Evolutionary conservation across 257 asterid species (phyloP), one percentile per base, ranked within the genome.

Genomic region (Gentiana straminea): DNA sequence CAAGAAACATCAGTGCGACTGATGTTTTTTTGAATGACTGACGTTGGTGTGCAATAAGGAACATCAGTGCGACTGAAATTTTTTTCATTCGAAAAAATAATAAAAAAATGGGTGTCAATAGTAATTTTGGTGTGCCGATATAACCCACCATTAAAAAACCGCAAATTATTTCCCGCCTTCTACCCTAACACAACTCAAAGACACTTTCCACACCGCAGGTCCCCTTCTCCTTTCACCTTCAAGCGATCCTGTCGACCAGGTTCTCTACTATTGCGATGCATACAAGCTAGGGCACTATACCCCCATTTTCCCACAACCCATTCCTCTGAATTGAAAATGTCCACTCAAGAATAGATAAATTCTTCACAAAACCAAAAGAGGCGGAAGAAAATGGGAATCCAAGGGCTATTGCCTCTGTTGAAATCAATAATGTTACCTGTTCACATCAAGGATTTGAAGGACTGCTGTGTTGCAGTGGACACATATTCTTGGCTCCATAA

Each of bases 401-500:
- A 81, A 45, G 98, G 98, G 61, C 77, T 87, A 50, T 62, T 91
- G 75, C 97, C 98, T 7, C 86, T 87, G 10, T 72, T 91, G 83
- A 91, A 91, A 78, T 91, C 98, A 41, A 91, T 87, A 55, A 83
- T 91, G 98, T 57, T 73, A 49, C 93, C 94, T 54, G 73, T 81
- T 54, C 91, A 91, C 76, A 68, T 87, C 13, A 91, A 81, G 74
- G 98, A 84, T 35, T 70, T 87, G 66, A 76, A 77, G 55, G 98
- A 94, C 3, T 78, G 94, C 59, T 75, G 35, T 55, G 98, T 87
- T 8, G 94, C 98, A 57, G 70, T 87, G 60, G 98, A 91, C 46
- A 84, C 98, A 1, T 91, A 91, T 75, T 91, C 98, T 62, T 91
- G 98, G 97, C 90, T 91, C 44, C 98, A 91, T 73, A 91, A 84